These are phyloP conservation scores for Neonectria neomacrospora DNA, from an alignment of 2,329 filamentous ascomycete genomes.

Conservation along the genomic window DNA sequence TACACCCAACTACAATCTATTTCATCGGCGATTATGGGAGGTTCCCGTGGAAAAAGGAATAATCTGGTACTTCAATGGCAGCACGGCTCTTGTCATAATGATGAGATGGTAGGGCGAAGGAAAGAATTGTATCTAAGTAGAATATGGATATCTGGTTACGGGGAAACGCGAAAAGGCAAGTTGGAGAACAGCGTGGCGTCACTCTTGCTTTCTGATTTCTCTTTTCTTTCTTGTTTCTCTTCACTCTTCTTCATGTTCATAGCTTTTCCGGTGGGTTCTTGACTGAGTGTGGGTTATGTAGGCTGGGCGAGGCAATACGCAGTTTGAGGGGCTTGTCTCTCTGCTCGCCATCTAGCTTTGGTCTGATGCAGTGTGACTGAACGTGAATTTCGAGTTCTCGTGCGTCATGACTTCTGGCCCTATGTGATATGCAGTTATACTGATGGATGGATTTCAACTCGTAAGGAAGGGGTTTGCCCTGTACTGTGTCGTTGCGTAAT, in stretches of 20 bases:
- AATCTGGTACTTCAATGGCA: slow-evolving; percentile 7
- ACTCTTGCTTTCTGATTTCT: slow-evolving; percentile 23
- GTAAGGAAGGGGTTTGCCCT: background rate
- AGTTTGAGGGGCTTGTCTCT: slow-evolving; percentile 6
- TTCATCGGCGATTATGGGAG: slow-evolving; percentile 11
- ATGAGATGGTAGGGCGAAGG: slow-evolving; percentile 3
- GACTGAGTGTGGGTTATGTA: slow-evolving; percentile 13
- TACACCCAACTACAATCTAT: slow-evolving; percentile 2
- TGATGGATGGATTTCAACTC: background rate
- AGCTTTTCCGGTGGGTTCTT: slow-evolving; percentile 7
- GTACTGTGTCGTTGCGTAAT: background rate
- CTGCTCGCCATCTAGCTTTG: background rate
- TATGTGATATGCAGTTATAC: background rate
- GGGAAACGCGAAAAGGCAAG: slow-evolving; percentile 25
- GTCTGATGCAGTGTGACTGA: background rate
- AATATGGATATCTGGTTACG: slow-evolving; percentile 22
- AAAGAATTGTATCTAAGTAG: slow-evolving; percentile 27
- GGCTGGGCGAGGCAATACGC: slow-evolving; percentile 14
- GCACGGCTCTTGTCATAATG: slow-evolving; percentile 3
- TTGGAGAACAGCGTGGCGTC: slow-evolving; percentile 34
- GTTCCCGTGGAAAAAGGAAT: slow-evolving; percentile 1
- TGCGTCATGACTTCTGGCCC: background rate
- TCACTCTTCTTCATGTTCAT: slow-evolving; percentile 21
- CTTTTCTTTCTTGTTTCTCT: slow-evolving; percentile 20
- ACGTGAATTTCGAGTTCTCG: background rate